Evolutionary conservation across 2,329 filamentous ascomycete genomes (phyloP), one percentile per base, ranked within the genome.

Genomic region (Fusarium buxicola): DNA sequence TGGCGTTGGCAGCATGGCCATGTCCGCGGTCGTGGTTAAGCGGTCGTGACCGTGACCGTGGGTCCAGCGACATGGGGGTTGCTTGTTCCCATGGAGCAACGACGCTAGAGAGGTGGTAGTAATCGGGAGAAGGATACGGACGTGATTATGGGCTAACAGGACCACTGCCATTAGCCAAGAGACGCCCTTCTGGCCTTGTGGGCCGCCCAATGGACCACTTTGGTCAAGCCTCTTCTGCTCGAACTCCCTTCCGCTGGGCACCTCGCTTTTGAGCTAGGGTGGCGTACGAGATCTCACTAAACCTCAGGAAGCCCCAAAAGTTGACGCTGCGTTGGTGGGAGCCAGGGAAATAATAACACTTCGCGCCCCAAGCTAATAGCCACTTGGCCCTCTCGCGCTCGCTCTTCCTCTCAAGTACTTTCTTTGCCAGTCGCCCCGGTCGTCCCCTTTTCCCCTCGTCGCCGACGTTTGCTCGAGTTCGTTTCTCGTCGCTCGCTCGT

Each of bases 221-320:
- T 41, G 27, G 47, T 31, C 47, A 50, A 50, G 47, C 36, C 28
- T 50, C 35, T 38, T 36, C 45, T 24, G 35, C 35, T 41, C 15
- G 45, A 36, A 21, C 35, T 28, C 38, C 43, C 31, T 6, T 43
- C 36, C 16, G 47, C 43, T 58, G 47, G 47, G 44, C 48, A 53
- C 44, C 45, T 51, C 38, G 28, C 38, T 35, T 32, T 39, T 21
- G n/a, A 27, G 48, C 48, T 50, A 32, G 32, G 51, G 45, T 52
- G 60, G 62, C 62, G 63, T 58, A 65, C 63, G 58, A 65, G 63
- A 66, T 65, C 60, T 65, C 58, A 59, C 63, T 65, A 59, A 48
- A 62, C 63, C 60, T 64, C 59, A 65, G 54, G 56, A 55, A 61
- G 59, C 36, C 48, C 36, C 21, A 27, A 36, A 40, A 60, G 50